Conservation (phyloP, 768 basidiomycete genomes). For the Termitomyces sp. region DNA sequence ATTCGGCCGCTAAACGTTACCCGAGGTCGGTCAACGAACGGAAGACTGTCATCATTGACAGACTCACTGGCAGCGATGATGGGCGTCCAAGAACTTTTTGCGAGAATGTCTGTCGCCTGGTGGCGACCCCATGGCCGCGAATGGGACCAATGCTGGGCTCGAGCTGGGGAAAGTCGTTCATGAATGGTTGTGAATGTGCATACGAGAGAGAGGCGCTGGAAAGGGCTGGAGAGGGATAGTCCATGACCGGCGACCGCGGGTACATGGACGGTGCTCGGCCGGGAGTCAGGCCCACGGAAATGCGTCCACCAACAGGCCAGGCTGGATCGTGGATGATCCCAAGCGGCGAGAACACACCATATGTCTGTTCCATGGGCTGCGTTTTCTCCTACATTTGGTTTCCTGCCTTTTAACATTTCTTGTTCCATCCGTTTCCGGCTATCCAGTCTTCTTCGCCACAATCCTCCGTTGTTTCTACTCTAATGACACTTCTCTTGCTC, state of each 20-base stretch:
- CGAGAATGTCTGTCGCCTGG: slow-evolving; percentile 35
- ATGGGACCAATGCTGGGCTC: slow-evolving; percentile 51
- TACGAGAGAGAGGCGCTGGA: slow-evolving; percentile 32
- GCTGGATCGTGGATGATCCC: slow-evolving; percentile 6
- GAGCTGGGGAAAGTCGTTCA: slow-evolving; percentile 33
- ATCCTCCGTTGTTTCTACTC: background rate
- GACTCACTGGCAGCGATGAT: slow-evolving; percentile 17
- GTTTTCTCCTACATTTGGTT: slow-evolving; percentile 10
- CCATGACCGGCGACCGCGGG: slow-evolving; percentile 28
- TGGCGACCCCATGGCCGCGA: slow-evolving; percentile 30
- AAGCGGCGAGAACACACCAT: background rate
- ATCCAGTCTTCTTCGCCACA: slow-evolving; percentile 10
- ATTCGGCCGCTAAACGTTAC: slow-evolving; percentile 16
- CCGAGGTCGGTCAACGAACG: background rate
- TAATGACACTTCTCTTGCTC: background rate
- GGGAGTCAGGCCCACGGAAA: slow-evolving; percentile 12
- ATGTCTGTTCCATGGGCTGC: slow-evolving; percentile 5
- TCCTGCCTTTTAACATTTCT: slow-evolving; percentile 16
- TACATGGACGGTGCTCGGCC: slow-evolving; percentile 3
- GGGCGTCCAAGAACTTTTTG: slow-evolving; percentile 3
- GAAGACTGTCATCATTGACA: background rate
- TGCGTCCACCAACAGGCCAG: slow-evolving; percentile 19
- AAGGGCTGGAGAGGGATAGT: slow-evolving; percentile 36
- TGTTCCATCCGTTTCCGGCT: slow-evolving; percentile 12
- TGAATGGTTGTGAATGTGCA: slow-evolving; percentile 17